Percentiles rank a stretch among this genome's conserved stretches.
Evolutionary conservation across 1,139 yeast genomes (phyloP).

Genomic region (Kodamaea derodonti): DNA sequence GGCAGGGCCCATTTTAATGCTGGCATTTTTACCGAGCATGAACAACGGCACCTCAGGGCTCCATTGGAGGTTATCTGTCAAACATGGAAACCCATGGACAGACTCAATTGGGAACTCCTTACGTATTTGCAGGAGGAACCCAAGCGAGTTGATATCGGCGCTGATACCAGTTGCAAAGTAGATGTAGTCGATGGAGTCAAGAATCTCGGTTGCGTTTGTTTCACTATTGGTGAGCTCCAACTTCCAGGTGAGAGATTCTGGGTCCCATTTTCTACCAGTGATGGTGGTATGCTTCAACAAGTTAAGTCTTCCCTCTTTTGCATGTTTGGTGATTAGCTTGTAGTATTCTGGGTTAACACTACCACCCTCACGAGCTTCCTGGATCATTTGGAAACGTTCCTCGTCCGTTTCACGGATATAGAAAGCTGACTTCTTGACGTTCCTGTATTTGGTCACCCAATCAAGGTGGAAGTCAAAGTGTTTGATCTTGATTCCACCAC

Average conservation of each 20-base stretch:
- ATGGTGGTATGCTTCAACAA: slow-evolving; percentile 24
- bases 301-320: slow-evolving; percentile 24
- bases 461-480: slow-evolving; percentile 50
- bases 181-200: slow-evolving; percentile 29
- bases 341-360: slow-evolving; percentile 47
- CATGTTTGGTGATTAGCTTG: slow-evolving; percentile 28
- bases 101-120: slow-evolving; percentile 25
- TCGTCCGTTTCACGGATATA: slow-evolving; percentile 42
- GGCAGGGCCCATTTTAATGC: slow-evolving; percentile 43
- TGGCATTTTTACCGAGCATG: slow-evolving; percentile 44
- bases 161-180: slow-evolving; percentile 43
- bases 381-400: slow-evolving; percentile 38
- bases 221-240: slow-evolving; percentile 8
- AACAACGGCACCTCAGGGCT: slow-evolving; percentile 36
- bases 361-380: slow-evolving; percentile 46
- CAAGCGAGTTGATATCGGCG: slow-evolving; percentile 28
- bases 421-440: slow-evolving; percentile 39
- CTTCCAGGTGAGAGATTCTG: slow-evolving; percentile 13
- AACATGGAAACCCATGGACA: slow-evolving; percentile 39
- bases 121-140: slow-evolving; percentile 26
- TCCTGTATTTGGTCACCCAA: slow-evolving; percentile 51
- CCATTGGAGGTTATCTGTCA: slow-evolving; percentile 47
- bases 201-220: slow-evolving; percentile 6
- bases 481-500: slow-evolving; percentile 42
- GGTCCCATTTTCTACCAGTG: slow-evolving; percentile 19